These are phyloP conservation scores for Sporisorium iseilematis-ciliati DNA, from an alignment of 1,284 basidiomycete species.

Conservation along the genomic window DNA sequence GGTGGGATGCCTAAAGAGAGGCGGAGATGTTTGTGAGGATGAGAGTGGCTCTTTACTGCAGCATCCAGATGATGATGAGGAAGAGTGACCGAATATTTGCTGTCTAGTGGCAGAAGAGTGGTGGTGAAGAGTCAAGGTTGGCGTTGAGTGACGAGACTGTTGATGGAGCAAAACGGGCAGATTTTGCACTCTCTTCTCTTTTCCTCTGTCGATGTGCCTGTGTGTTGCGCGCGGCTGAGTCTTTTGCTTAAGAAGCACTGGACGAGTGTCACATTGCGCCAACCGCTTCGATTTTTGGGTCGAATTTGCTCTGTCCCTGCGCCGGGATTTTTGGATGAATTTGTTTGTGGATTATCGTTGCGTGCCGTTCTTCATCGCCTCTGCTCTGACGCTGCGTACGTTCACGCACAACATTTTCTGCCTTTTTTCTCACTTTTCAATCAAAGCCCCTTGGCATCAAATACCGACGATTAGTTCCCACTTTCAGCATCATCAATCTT, in stretches of 20 bases:
- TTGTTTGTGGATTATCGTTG: conserved; percentile 3
- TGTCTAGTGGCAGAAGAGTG: conserved; percentile 5
- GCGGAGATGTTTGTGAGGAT: conserved; percentile 9
- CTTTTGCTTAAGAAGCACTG: background rate
- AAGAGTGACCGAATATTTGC: conserved; percentile 18
- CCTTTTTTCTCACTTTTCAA: background rate
- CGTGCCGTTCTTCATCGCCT: conserved; percentile 14
- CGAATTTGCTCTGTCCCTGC: conserved; percentile 2
- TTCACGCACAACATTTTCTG: conserved; percentile 14
- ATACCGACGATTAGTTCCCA: no score
- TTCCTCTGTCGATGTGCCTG: background rate
- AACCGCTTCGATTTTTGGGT: background rate
- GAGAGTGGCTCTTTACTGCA: conserved; percentile 10
- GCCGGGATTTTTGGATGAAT: conserved; percentile 8
- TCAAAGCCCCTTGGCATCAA: no score
- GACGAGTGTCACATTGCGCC: background rate
- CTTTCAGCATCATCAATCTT: no score
- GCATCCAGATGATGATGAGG: conserved; percentile 14
- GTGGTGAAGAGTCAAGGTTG: conserved; percentile 32
- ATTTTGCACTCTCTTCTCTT: background rate
- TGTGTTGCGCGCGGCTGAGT: conserved; percentile 10
- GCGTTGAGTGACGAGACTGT: background rate
- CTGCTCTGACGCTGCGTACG: conserved; percentile 6
- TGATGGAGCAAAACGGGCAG: background rate
- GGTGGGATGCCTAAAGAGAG: conserved; percentile 23